Evolutionary conservation across 2,329 filamentous ascomycete species (phyloP).

Genomic region (Phialocephala sp.): DNA sequence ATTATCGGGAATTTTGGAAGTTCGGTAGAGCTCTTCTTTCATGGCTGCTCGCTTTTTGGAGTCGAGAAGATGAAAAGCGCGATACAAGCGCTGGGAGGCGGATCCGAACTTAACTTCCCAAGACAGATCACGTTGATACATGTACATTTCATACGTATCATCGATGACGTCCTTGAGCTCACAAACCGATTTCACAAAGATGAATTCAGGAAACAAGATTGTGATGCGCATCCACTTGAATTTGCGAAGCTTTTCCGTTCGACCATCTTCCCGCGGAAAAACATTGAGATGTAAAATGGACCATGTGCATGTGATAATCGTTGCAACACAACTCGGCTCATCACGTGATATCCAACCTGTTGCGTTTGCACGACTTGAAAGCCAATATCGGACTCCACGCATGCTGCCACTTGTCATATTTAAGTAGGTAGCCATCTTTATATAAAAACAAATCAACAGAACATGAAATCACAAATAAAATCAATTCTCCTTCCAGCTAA

Average conservation of each 20-base stretch:
- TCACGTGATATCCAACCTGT: too few species aligned
- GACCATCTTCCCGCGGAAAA: conserved; percentile 7
- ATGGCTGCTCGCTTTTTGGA: neutral
- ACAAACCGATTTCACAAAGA: neutral
- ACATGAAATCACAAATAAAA: neutral
- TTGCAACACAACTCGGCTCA: conserved; percentile 25
- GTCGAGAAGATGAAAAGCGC: neutral
- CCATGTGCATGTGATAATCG: conserved; percentile 34
- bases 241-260: neutral
- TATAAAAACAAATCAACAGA: too few species aligned
- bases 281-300: conserved; percentile 34
- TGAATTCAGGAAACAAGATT: conserved; percentile 4
- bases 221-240: neutral
- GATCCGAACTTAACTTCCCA: neutral
- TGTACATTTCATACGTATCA: neutral
- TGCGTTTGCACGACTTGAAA: too few species aligned
- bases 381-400: too few species aligned
- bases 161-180: conserved; percentile 1
- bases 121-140: neutral
- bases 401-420: neutral
- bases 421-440: too few species aligned
- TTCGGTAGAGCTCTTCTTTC: neutral
- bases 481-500: neutral
- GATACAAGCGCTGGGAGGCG: neutral
- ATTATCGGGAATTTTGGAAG: neutral